Conservation (phyloP, 768 basidiomycete genomes). For the Pholiota microspora region DNA sequence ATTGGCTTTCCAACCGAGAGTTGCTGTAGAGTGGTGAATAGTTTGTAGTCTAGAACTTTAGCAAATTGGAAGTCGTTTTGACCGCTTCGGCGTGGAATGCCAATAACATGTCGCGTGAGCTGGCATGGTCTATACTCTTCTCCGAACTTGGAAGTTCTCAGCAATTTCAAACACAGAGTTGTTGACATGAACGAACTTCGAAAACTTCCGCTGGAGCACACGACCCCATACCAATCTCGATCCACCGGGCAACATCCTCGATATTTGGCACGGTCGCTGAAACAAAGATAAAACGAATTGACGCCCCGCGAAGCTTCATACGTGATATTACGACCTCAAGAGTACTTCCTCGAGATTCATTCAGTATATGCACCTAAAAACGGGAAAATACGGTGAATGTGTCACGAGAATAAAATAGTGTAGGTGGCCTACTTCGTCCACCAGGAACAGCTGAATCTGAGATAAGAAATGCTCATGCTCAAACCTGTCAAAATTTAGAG, state of each 20-base stretch:
- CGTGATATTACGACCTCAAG: slow-evolving; percentile 94
- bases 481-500: slow-evolving; percentile 36
- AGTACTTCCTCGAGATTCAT: slow-evolving; percentile 87
- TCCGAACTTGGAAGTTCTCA: slow-evolving; percentile 62
- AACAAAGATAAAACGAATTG: slow-evolving; percentile 82
- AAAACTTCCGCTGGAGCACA: slow-evolving; percentile 59
- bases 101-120: slow-evolving; percentile 70
- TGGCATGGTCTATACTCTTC: slow-evolving; percentile 90
- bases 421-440: slow-evolving; percentile 73
- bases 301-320: slow-evolving; percentile 75
- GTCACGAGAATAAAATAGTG: neutral
- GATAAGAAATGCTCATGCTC: slow-evolving; percentile 67
- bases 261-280: slow-evolving; percentile 96
- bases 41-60: slow-evolving; percentile 64
- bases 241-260: slow-evolving; percentile 86
- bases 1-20: slow-evolving; percentile 82
- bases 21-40: slow-evolving; percentile 71
- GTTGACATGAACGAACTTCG: slow-evolving; percentile 44
- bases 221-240: slow-evolving; percentile 44
- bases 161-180: neutral
- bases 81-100: slow-evolving; percentile 56
- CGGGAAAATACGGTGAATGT: neutral
- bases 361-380: slow-evolving; percentile 83
- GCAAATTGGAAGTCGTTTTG: slow-evolving; percentile 82
- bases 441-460: slow-evolving; percentile 76